A percentile compares a stretch with the other conserved stretches of the same genome.
Evolutionary conservation across 306 rosid species (phyloP).

Genomic region (Sicyos edulis): DNA sequence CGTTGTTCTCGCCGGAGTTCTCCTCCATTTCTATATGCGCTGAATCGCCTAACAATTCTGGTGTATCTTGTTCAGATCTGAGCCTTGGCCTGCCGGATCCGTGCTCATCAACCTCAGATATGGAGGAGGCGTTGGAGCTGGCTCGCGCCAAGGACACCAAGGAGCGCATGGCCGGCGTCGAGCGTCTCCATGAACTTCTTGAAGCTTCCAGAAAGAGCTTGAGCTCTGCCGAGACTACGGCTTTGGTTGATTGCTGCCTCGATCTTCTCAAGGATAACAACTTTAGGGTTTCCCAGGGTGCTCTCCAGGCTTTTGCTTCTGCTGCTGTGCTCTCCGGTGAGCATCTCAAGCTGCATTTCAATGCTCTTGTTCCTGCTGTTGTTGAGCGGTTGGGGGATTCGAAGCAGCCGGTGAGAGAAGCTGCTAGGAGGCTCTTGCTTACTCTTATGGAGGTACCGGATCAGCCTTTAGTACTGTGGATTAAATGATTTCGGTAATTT

Average conservation of each 20-base stretch:
- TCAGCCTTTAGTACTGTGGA: slow-evolving; percentile 4
- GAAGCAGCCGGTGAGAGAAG: slow-evolving; percentile 94
- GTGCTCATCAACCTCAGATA: slow-evolving; percentile 22
- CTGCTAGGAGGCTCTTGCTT: slow-evolving; percentile 81
- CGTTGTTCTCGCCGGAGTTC: background rate
- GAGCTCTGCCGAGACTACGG: slow-evolving; percentile 62
- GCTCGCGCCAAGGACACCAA: slow-evolving; percentile 95
- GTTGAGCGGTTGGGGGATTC: slow-evolving; percentile 93
- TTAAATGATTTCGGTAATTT: background rate
- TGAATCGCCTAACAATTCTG: slow-evolving; percentile 11
- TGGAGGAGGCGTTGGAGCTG: slow-evolving; percentile 96
- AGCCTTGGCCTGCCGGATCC: slow-evolving; percentile 35
- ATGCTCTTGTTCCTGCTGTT: slow-evolving; percentile 92
- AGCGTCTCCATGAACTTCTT: slow-evolving; percentile 77
- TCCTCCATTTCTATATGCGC: slow-evolving; percentile 21
- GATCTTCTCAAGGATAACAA: slow-evolving; percentile 96
- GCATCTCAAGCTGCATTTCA: slow-evolving; percentile 85
- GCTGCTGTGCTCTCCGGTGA: slow-evolving; percentile 96
- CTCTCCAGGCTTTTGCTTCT: slow-evolving; percentile 88
- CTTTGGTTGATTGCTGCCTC: slow-evolving; percentile 80
- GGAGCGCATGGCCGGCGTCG: slow-evolving; percentile 98
- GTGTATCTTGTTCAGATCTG: slow-evolving; percentile 40
- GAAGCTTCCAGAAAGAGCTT: slow-evolving; percentile 88
- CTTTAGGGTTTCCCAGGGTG: slow-evolving; percentile 90
- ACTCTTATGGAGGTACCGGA: slow-evolving; percentile 88